A percentile compares a stretch with the other conserved stretches of the same genome.
phyloP scores from a whole-genome alignment of 1,284 basidiomycete species.

The Austroboletus niveus region DNA sequence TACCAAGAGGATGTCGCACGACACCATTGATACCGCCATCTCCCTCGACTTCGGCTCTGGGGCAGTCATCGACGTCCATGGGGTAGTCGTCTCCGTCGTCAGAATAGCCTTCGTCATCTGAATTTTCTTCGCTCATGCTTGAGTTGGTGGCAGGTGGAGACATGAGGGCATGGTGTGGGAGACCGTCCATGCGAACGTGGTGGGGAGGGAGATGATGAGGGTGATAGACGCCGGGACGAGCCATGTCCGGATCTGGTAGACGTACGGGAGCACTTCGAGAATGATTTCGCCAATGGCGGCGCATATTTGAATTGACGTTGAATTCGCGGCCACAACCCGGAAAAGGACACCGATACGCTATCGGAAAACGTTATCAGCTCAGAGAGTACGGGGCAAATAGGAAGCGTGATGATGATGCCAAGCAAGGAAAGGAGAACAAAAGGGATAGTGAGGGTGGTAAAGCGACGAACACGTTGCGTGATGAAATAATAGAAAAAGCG shows the following conservation, averaged over 20 bases:
- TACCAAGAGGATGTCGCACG: not conserved
- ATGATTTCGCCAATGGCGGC: slow-evolving; percentile 72
- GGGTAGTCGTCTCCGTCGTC: slow-evolving; percentile 25
- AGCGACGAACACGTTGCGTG: slow-evolving; percentile 24
- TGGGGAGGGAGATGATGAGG: slow-evolving; percentile 11
- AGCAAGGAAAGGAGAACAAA: slow-evolving; percentile 5
- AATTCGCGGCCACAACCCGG: slow-evolving; percentile 73
- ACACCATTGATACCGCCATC: slow-evolving; percentile 12
- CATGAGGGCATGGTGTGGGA: slow-evolving; percentile 24
- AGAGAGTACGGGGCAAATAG: not conserved
- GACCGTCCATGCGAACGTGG: slow-evolving; percentile 11
- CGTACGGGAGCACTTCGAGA: slow-evolving; percentile 26
- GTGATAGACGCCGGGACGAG: slow-evolving; percentile 11
- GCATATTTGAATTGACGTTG: slow-evolving; percentile 82
- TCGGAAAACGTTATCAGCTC: slow-evolving; percentile 13
- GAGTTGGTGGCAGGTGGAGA: slow-evolving; percentile 32
- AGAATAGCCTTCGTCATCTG: slow-evolving; percentile 29
- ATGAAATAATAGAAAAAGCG: slow-evolving; percentile 16
- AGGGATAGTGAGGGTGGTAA: slow-evolving; percentile 11
- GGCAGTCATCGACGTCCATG: slow-evolving; percentile 25
- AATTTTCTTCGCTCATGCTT: slow-evolving; percentile 27
- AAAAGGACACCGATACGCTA: slow-evolving; percentile 72
- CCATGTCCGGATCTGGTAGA: slow-evolving; percentile 21
- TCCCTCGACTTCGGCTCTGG: slow-evolving; percentile 1
- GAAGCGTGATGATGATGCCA: slow-evolving; percentile 1